Evolutionary conservation across 805 yeast species (phyloP).

Genomic region (Barnettozyma populi): DNA sequence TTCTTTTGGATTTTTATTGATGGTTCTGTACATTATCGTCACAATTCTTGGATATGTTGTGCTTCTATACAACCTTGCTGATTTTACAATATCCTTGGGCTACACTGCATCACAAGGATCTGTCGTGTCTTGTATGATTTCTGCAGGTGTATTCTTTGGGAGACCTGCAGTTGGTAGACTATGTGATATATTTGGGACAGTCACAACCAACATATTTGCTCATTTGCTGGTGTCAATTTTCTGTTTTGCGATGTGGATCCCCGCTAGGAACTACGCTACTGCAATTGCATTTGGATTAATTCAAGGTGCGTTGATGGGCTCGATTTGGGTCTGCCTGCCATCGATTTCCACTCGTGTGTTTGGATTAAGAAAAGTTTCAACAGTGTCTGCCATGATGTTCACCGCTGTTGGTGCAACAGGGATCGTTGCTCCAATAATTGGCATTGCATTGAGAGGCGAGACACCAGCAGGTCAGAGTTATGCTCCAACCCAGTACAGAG

Average conservation of each 20-base stretch:
- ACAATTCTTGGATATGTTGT: slow-evolving; percentile 59
- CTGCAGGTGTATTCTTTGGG: slow-evolving; percentile 47
- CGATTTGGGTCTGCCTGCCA: slow-evolving; percentile 50
- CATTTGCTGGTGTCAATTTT: slow-evolving; percentile 35
- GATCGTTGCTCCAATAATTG: slow-evolving; percentile 54
- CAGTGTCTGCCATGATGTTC: slow-evolving; percentile 53
- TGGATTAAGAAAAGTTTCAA: slow-evolving; percentile 47
- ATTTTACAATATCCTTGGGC: slow-evolving; percentile 53
- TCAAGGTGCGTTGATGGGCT: slow-evolving; percentile 55
- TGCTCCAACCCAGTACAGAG: slow-evolving; percentile 42
- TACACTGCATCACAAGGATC: slow-evolving; percentile 49
- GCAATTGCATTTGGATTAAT: slow-evolving; percentile 46
- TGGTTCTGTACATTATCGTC: slow-evolving; percentile 36
- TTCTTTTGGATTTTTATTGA: slow-evolving; percentile 38
- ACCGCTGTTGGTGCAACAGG: slow-evolving; percentile 43
- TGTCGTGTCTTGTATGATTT: slow-evolving; percentile 50
- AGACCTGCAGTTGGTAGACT: slow-evolving; percentile 50
- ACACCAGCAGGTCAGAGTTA: slow-evolving; percentile 26
- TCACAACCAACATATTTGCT: too few relatives aligned
- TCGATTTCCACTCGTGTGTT: slow-evolving; percentile 45
- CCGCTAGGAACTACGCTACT: slow-evolving; percentile 51
- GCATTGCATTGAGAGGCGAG: too few relatives aligned
- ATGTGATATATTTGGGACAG: too few relatives aligned
- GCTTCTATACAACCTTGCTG: slow-evolving; percentile 49
- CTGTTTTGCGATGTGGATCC: slow-evolving; percentile 45